Percentiles rank a stretch among this genome's conserved stretches.
Evolutionary conservation across 202 grass and related monocot species (phyloP).

Genomic region (Brachypodium distachyon): DNA sequence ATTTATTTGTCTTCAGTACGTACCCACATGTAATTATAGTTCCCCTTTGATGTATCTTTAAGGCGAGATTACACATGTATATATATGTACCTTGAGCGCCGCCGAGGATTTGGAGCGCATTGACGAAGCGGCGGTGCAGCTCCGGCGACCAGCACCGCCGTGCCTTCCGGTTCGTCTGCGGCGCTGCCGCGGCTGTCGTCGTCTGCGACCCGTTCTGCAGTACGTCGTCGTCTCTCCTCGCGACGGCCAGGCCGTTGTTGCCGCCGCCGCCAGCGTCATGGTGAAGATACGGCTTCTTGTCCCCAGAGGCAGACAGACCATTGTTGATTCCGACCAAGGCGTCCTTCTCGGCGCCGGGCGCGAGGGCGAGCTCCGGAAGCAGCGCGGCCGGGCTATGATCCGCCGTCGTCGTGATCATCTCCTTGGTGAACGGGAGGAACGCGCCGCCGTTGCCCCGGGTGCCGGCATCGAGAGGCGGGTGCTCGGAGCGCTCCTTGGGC

Average conservation of each 20-base stretch:
- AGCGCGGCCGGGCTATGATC: conserved; percentile 16
- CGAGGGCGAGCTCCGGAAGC: conserved; percentile 75
- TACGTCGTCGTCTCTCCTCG: conserved; percentile 32
- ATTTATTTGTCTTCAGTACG: conserved; percentile 4
- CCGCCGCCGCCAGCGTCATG: conserved; percentile 19
- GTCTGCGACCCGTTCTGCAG: conserved; percentile 38
- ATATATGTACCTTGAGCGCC: conserved; percentile 74
- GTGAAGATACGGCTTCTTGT: conserved; percentile 48
- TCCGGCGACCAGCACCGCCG: conserved; percentile 97
- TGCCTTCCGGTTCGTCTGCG: conserved; percentile 72
- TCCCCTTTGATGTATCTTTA: no score
- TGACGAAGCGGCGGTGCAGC: conserved; percentile 93
- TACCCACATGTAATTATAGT: not conserved
- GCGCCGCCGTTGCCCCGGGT: conserved; percentile 57
- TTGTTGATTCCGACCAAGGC: no score
- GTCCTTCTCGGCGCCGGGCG: conserved; percentile 43
- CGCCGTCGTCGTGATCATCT: conserved; percentile 41
- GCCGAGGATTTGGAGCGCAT: conserved; percentile 94
- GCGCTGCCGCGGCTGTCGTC: conserved; percentile 5
- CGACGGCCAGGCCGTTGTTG: not conserved
- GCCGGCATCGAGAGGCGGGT: conserved; percentile 22
- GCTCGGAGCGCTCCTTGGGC: conserved; percentile 42
- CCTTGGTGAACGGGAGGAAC: conserved; percentile 89
- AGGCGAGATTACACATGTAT: no score
- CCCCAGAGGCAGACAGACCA: no score